Evolutionary conservation across 148 eudicot genomes (phyloP).

Genomic region (Euryodendron excelsum): DNA sequence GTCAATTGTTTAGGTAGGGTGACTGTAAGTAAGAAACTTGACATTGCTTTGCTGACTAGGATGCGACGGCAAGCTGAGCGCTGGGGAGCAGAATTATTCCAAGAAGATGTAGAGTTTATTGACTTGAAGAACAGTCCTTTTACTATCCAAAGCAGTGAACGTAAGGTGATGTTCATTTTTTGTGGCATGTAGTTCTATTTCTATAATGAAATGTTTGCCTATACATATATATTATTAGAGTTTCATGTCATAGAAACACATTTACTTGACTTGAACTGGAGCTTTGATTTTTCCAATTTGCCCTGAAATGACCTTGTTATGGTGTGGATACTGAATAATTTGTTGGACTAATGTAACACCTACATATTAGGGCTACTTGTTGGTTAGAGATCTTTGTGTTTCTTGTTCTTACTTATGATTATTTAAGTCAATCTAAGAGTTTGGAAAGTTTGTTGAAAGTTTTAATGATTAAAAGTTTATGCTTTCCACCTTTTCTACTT

Average conservation of each 20-base stretch:
- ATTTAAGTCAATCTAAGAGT: not conserved
- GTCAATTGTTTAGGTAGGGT: not conserved
- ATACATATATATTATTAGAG: not conserved
- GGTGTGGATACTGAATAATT: not conserved
- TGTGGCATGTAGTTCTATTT: not conserved
- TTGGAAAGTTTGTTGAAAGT: not conserved
- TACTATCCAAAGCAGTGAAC: constrained; percentile 87
- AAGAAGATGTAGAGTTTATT: constrained; percentile 93
- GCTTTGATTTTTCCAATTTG: not conserved
- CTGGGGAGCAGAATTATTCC: constrained; percentile 94
- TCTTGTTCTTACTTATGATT: not conserved
- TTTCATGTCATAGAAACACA: not conserved
- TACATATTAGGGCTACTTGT: not conserved
- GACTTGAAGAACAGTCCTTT: constrained; percentile 80
- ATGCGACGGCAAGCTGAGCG: constrained; percentile 94
- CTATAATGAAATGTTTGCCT: not conserved
- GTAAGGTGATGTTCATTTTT: constrained; percentile 57
- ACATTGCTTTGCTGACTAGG: constrained; percentile 37
- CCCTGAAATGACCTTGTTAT: not conserved
- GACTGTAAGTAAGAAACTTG: constrained; percentile 3
- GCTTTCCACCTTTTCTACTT: not conserved
- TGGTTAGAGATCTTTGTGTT: not conserved
- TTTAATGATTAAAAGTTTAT: not conserved
- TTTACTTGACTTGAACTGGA: not conserved
- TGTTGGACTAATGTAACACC: not conserved